Evolutionary conservation across 129 eudicot genomes (phyloP), one percentile per base, ranked within the genome.

Genomic region (Cynara cardunculus): DNA sequence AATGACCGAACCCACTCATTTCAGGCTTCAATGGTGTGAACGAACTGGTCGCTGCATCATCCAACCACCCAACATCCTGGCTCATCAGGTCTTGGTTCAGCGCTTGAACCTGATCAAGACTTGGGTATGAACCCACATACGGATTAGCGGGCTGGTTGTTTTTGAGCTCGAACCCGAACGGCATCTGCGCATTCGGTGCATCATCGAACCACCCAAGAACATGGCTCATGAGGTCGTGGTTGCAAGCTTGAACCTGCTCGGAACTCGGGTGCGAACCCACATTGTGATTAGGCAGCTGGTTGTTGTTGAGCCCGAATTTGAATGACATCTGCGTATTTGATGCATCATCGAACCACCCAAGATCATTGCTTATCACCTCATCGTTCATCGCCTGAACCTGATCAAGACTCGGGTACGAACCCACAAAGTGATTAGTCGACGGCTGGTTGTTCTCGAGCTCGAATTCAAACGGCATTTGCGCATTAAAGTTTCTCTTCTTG

Each of bases 381-480:
- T 31, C 82, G 68, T 41, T 85, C 37, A 75, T 14, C 76, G 78
- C 10, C 25, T 78, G 87, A 31, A 56, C 76, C 25, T 65, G 65
- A 64, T 73, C 67, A 44, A n/a, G 24, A 12, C 10, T 30, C 25
- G 34, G 13, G 71, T 37, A 62, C 0, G 14, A 39, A 68, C 46
- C 75, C 49, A 8, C 14, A 73, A 3, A 61, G 26, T 53, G 77
- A 80, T 32, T 2, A 8, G 13, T 1, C 19, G 68, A 11, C 19
- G 41, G 62, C 44, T 11, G 80, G 46, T 28, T 31, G 27, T 41
- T 24, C 7, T 39, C 24, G 4, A 8, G 27, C 11, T 56, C 64
- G 16, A 82, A 26, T 78, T 25, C 59, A 1, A 6, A 25, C 1
- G 75, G 82, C 24, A 26, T 5, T 25, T 28, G 74, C 71, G 78